phyloP scores from a whole-genome alignment of 108 stramenopile species.

The Skeletonema menzelii region DNA sequence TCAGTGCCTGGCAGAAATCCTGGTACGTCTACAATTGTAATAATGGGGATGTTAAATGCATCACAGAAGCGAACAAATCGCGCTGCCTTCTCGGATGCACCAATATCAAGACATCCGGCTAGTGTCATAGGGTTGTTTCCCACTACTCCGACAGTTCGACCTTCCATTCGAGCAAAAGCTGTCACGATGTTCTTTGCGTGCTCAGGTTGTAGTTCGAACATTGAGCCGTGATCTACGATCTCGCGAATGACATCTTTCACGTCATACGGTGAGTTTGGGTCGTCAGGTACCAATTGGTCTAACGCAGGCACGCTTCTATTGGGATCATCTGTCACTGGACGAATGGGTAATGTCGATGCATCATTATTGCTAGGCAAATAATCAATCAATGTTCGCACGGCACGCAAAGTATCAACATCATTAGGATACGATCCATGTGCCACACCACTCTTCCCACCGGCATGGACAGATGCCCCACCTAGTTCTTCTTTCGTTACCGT shows the following conservation, averaged over 20 bases:
- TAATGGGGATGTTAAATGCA: constrained; percentile 97
- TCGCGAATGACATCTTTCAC: constrained; percentile 82
- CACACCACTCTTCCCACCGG: constrained; percentile 88
- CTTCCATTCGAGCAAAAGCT: constrained; percentile 95
- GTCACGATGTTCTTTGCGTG: constrained; percentile 96
- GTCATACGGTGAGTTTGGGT: constrained; percentile 98
- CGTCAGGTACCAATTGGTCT: constrained; percentile 94
- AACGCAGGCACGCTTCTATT: constrained; percentile 85
- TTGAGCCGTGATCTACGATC: constrained; percentile 91
- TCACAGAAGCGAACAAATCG: constrained; percentile 98
- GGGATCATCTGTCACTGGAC: constrained; percentile 74
- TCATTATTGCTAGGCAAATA: constrained; percentile 95
- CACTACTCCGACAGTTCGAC: constrained; percentile 94
- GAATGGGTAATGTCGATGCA: constrained; percentile 63
- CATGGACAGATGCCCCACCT: constrained; percentile 95
- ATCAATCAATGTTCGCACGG: constrained; percentile 87
- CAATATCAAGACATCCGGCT: constrained; percentile 98
- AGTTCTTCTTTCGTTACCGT: constrained; percentile 96
- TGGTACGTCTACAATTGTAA: constrained; percentile 99
- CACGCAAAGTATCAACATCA: constrained; percentile 92
- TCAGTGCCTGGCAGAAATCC: constrained; percentile 97
- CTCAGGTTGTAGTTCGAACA: constrained; percentile 97
- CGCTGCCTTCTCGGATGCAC: constrained; percentile 94
- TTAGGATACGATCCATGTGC: constrained; percentile 95
- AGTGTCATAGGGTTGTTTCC: constrained; percentile 97